These are phyloP conservation scores for Neurospora hispaniola DNA, from an alignment of 495 filamentous ascomycete genomes.

Conservation along the genomic window DNA sequence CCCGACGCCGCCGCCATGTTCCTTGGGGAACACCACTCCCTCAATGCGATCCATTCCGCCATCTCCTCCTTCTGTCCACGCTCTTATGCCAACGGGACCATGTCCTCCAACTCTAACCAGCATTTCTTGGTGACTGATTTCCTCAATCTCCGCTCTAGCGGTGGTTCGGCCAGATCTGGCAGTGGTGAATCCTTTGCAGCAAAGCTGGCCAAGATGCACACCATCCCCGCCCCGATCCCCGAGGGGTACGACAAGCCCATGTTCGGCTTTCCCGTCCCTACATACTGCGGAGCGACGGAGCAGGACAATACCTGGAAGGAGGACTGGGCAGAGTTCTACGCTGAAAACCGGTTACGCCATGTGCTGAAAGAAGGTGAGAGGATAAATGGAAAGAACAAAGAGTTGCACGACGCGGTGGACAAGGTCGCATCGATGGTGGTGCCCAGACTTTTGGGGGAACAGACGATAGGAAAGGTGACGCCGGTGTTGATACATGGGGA, in stretches of 20 bases:
- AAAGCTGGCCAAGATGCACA: slow-evolving; percentile 72
- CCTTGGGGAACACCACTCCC: slow-evolving; percentile 68
- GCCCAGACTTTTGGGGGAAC: slow-evolving; percentile 59
- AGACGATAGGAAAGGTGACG: slow-evolving; percentile 47
- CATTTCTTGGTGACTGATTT: slow-evolving; percentile 77
- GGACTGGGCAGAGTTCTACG: slow-evolving; percentile 79
- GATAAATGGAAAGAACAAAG: slow-evolving; percentile 52
- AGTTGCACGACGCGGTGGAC: slow-evolving; percentile 52
- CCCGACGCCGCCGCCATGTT: slow-evolving; percentile 67
- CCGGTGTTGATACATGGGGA: slow-evolving; percentile 86
- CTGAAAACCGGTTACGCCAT: slow-evolving; percentile 55
- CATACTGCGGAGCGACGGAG: slow-evolving; percentile 72
- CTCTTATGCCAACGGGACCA: slow-evolving; percentile 57
- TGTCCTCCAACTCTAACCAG: slow-evolving; percentile 37
- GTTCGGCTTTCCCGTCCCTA: slow-evolving; percentile 77
- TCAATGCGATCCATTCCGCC: slow-evolving; percentile 63
- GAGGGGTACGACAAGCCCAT: slow-evolving; percentile 43
- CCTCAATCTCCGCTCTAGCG: slow-evolving; percentile 47
- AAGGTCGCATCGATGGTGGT: slow-evolving; percentile 51
- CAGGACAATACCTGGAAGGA: slow-evolving; percentile 62
- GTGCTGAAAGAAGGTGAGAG: slow-evolving; percentile 47
- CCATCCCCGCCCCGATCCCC: slow-evolving; percentile 58
- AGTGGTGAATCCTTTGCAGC: slow-evolving; percentile 50
- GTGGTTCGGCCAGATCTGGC: slow-evolving; percentile 10
- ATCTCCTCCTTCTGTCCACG: slow-evolving; percentile 67